These are phyloP conservation scores for Pythium periplocum DNA, from an alignment of 352 stramenopile species.

Conservation along the genomic window DNA sequence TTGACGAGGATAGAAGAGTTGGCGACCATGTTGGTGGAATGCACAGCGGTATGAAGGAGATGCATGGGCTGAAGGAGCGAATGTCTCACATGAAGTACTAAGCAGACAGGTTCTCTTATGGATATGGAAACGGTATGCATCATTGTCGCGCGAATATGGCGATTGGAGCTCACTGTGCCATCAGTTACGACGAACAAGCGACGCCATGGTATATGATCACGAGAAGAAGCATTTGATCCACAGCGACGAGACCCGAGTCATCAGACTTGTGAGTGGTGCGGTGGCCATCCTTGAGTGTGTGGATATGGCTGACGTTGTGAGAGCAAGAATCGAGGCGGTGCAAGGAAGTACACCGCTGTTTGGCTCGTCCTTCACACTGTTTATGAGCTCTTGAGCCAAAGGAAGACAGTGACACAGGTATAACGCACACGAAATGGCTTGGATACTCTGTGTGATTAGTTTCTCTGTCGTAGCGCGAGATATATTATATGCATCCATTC, in stretches of 20 bases:
- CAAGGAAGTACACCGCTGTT: conserved; percentile 76
- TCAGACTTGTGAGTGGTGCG: conserved; percentile 41
- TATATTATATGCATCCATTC: conserved; percentile 85
- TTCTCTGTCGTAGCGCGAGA: conserved; percentile 39
- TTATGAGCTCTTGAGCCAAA: conserved; percentile 57
- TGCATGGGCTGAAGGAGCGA: not conserved
- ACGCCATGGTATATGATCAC: conserved; percentile 57
- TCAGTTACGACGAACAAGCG: conserved; percentile 50
- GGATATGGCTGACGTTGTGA: not conserved
- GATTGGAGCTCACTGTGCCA: too few relatives aligned
- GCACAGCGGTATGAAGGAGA: conserved; percentile 27
- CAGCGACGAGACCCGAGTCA: conserved; percentile 41
- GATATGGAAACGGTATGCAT: conserved; percentile 46
- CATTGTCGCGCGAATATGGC: too few relatives aligned
- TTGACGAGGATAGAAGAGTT: conserved; percentile 52
- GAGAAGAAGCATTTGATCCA: conserved; percentile 49
- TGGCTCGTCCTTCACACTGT: conserved; percentile 81
- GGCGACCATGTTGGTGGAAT: conserved; percentile 48
- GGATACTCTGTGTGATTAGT: too few relatives aligned
- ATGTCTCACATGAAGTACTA: not conserved
- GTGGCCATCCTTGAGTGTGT: not conserved
- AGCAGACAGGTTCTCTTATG: conserved; percentile 41
- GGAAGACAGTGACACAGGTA: conserved; percentile 83
- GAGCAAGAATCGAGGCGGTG: conserved; percentile 48
- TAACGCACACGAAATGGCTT: too few relatives aligned